phyloP scores from a whole-genome alignment of 2,329 filamentous ascomycete genomes.

The Penicillium sp. region DNA sequence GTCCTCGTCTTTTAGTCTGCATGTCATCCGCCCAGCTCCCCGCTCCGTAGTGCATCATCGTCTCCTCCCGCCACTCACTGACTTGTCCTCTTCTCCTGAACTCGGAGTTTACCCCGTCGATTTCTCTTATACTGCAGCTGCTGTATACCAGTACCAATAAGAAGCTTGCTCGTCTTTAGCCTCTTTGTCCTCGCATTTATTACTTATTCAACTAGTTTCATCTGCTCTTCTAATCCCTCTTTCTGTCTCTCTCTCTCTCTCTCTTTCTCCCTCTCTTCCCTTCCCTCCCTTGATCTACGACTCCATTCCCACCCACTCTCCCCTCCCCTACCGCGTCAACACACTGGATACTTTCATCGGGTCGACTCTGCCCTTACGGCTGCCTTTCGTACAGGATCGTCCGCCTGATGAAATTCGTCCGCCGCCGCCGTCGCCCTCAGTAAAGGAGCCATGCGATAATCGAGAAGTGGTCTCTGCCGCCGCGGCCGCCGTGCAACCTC shows the following conservation, averaged over 20 bases:
- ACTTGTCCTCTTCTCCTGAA: constrained; percentile 10
- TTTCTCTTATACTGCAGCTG: constrained; percentile 5
- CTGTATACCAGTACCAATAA: constrained; percentile 17
- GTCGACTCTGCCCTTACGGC: constrained; percentile 16
- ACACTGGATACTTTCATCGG: constrained; percentile 28
- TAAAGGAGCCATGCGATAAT: constrained; percentile 47
- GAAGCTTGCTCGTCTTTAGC: constrained; percentile 7
- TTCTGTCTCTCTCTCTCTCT: constrained; percentile 12
- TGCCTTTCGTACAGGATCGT: constrained; percentile 3
- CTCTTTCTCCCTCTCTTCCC: constrained; percentile 5
- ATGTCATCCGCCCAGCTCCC: constrained; percentile 24
- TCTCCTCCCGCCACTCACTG: constrained; percentile 21
- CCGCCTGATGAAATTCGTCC: constrained; percentile 27
- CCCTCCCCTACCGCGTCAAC: constrained; percentile 12
- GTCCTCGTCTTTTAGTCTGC: constrained; percentile 18
- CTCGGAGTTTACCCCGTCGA: constrained; percentile 21
- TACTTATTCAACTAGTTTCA: constrained; percentile 12
- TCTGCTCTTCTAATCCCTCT: neutral
- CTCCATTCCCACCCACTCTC: constrained; percentile 7
- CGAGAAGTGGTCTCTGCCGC: constrained; percentile 32
- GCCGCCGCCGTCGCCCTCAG: constrained; percentile 23
- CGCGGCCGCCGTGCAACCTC: constrained; percentile 45
- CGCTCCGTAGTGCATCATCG: constrained; percentile 2
- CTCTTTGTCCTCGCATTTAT: constrained; percentile 13
- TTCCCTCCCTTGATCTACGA: constrained; percentile 3